A percentile compares a stretch with the other conserved stretches of the same genome.
phyloP scores from a whole-genome alignment of 2,329 filamentous ascomycete genomes.

The Xylaria sp. region DNA sequence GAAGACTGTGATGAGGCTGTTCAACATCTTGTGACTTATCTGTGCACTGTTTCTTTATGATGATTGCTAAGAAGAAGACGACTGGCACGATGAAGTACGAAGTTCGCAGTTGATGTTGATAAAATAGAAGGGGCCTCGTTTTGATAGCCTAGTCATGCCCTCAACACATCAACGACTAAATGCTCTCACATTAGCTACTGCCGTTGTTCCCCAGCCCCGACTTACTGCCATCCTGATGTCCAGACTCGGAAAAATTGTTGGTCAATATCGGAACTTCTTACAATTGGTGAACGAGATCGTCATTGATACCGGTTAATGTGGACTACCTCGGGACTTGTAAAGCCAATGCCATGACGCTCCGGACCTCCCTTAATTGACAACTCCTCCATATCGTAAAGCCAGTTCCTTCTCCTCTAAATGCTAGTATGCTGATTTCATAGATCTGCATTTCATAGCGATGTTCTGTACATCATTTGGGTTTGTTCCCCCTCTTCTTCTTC shows the following conservation, averaged over 20 bases:
- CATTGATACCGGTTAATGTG: slow-evolving; percentile 48
- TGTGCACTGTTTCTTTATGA: not conserved
- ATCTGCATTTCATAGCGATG: not conserved
- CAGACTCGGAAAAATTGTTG: slow-evolving; percentile 40
- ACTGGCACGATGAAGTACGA: not conserved
- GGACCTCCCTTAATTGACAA: slow-evolving; percentile 8
- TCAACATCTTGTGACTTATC: slow-evolving; percentile 27
- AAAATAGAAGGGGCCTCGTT: slow-evolving; percentile 2
- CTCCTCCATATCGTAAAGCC: not conserved
- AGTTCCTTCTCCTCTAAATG: not conserved
- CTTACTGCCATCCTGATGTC: slow-evolving; percentile 31
- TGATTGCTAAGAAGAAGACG: not conserved
- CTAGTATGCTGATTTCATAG: not conserved
- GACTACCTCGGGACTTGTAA: slow-evolving; percentile 44
- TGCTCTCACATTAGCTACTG: slow-evolving; percentile 34
- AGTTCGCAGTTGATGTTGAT: not conserved
- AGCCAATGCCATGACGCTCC: slow-evolving; percentile 9
- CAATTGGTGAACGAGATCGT: slow-evolving; percentile 42
- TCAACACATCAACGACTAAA: slow-evolving; percentile 9
- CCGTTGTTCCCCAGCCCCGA: slow-evolving; percentile 36
- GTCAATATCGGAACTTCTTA: slow-evolving; percentile 45
- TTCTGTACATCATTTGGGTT: too few relatives aligned
- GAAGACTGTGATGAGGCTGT: slow-evolving; percentile 30
- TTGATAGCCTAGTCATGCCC: slow-evolving; percentile 29
- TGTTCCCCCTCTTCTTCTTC: too few relatives aligned